phyloP scores from a whole-genome alignment of 768 basidiomycete genomes.

The Pleurotus sapidus region DNA sequence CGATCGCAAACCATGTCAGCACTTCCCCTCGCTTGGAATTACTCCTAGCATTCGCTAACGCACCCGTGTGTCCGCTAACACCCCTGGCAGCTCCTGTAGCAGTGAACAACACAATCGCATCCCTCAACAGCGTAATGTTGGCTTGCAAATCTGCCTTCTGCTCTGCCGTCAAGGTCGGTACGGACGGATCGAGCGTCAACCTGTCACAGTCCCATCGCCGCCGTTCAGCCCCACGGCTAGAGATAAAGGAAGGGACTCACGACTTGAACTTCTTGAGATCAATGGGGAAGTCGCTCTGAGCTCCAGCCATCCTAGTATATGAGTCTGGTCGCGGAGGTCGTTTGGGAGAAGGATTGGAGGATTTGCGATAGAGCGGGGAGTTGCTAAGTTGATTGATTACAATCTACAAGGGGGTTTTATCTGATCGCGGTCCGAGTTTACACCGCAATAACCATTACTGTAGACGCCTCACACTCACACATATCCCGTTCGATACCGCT shows the following conservation, averaged over 20 bases:
- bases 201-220: slow-evolving; percentile 30
- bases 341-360: slow-evolving; percentile 7
- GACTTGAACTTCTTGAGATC: slow-evolving; percentile 77
- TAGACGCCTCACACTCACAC: background rate
- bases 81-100: slow-evolving; percentile 84
- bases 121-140: slow-evolving; percentile 81
- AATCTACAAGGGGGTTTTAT: background rate
- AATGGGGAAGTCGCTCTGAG: slow-evolving; percentile 60
- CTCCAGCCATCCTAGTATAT: slow-evolving; percentile 31
- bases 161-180: slow-evolving; percentile 58
- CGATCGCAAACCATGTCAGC: background rate
- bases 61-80: slow-evolving; percentile 84
- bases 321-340: slow-evolving; percentile 8
- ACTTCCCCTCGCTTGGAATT: background rate
- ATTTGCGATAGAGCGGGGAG: slow-evolving; percentile 1
- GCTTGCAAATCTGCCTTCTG: slow-evolving; percentile 54
- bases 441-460: background rate
- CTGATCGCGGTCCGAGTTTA: slow-evolving; percentile 7
- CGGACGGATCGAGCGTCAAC: slow-evolving; percentile 69
- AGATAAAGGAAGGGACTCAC: slow-evolving; percentile 29
- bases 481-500: slow-evolving; percentile 4
- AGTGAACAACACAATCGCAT: slow-evolving; percentile 85
- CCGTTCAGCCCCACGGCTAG: background rate
- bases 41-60: slow-evolving; percentile 7
- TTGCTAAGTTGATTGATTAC: background rate